Conservation (phyloP, 208 protist genomes). For the Strigomonas oncopelti region DNA sequence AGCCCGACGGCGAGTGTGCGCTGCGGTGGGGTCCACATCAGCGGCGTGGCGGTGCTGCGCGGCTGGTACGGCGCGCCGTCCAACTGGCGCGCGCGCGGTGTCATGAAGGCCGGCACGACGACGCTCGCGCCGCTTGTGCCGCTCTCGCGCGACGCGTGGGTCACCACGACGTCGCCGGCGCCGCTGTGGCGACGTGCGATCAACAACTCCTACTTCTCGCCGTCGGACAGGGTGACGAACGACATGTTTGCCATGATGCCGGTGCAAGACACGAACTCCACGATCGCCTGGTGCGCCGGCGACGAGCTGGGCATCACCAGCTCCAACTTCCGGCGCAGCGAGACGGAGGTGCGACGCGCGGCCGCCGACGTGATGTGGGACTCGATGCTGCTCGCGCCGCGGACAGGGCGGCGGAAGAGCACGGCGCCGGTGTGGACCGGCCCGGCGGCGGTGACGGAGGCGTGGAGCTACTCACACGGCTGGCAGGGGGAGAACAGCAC, state of each 20-base stretch:
- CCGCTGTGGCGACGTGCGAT: conserved; percentile 9
- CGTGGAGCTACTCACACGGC: conserved; percentile 8
- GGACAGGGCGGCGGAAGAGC: background rate
- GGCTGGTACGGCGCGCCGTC: conserved; percentile 25
- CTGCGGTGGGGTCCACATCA: conserved; percentile 27
- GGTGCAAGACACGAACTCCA: background rate
- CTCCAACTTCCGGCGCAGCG: background rate
- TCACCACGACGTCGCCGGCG: background rate
- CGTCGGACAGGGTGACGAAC: background rate
- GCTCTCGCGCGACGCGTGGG: background rate
- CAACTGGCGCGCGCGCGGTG: conserved; percentile 15
- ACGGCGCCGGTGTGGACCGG: background rate
- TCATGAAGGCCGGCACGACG: conserved; percentile 5
- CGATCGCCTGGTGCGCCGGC: background rate
- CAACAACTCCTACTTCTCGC: background rate
- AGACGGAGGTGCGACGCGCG: too few relatives aligned
- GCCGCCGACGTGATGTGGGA: too few relatives aligned
- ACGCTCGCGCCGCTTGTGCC: conserved; percentile 11
- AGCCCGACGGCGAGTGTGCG: conserved; percentile 20
- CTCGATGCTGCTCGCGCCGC: too few relatives aligned
- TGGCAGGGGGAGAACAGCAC: conserved; percentile 7
- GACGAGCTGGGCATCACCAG: conserved; percentile 6
- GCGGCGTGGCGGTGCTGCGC: conserved; percentile 18
- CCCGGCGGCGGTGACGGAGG: conserved; percentile 1
- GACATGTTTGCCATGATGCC: background rate